Base-by-base conservation (phyloP, 106 monocot genomes). In the Xerophyta viscosa region DNA sequence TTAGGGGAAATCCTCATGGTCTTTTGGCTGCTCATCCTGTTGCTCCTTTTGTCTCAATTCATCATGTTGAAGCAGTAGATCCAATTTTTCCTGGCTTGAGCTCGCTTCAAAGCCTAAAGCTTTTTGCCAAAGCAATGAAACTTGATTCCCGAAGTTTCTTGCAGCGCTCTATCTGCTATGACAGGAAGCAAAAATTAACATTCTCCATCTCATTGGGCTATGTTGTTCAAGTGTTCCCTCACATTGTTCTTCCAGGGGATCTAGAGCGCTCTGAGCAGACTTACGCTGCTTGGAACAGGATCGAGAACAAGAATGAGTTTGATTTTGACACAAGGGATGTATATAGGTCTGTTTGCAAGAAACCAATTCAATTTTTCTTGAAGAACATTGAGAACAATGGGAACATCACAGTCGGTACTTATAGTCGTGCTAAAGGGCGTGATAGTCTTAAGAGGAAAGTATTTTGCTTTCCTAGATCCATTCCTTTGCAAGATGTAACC, bases 21-120 rank as follows among this genome's bases (percentile, higher is more conserved):
- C 64, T 98, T 39, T 67, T 98, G 63, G 96, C 89, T 29, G 79
- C 86, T 37, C 96, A 88, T 46, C 89, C 85, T 0, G 63, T 98
- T 31, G 61, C 85, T 58, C 85, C 96, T 33, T 89, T 89, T 51
- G 53, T 96, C 29, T 76, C 85, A 1, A 76, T 96, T 54, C 96
- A 89, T 65, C 89, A 96, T 63, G 67, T 89, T 50, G 96, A 90
- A 63, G 62, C 72, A 44, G 88, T 94, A 23, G 72, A 94, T 6
- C 76, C 89, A 18, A 48, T 89, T 9, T 96, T 73, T 56, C 89
- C 89, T 52, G 96, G 85, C 19, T 68, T 82, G 56, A 78, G 50
- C 72, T 67, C 70, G 33, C 66, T 88, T 1, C 56, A 78, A 43
- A 79, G 81, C 62, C 48, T 96, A 7, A 60, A 76, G 51, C 81